Evolutionary conservation across 306 rosid species (phyloP).

Genomic region (Notholithocarpus densiflorus): DNA sequence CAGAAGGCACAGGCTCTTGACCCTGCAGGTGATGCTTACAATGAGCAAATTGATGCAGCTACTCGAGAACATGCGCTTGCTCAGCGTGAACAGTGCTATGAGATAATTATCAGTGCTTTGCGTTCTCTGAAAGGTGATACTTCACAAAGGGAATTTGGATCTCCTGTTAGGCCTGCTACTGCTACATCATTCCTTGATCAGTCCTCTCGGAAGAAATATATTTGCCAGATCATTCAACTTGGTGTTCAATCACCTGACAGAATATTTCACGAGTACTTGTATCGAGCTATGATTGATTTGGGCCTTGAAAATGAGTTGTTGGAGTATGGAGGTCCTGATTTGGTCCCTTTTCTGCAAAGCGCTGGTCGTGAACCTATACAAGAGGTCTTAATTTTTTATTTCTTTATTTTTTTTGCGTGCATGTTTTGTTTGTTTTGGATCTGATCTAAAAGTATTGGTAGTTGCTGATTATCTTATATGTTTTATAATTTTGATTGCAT

Average conservation of each 20-base stretch:
- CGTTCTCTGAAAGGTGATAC: slow-evolving; percentile 72
- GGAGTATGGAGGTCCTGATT: slow-evolving; percentile 95
- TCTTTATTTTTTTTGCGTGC: slow-evolving; percentile 20
- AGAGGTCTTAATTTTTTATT: slow-evolving; percentile 47
- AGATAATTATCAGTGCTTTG: slow-evolving; percentile 77
- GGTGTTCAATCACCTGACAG: slow-evolving; percentile 91
- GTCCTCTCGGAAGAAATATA: slow-evolving; percentile 70
- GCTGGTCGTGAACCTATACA: slow-evolving; percentile 74
- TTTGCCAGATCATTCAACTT: slow-evolving; percentile 90
- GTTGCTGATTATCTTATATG: neutral
- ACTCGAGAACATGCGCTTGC: slow-evolving; percentile 73
- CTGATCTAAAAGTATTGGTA: slow-evolving; percentile 16
- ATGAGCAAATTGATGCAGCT: slow-evolving; percentile 81
- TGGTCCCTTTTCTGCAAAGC: slow-evolving; percentile 81
- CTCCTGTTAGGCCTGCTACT: slow-evolving; percentile 65
- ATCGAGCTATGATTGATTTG: slow-evolving; percentile 87
- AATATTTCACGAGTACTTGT: slow-evolving; percentile 81
- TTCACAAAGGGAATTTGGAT: slow-evolving; percentile 70
- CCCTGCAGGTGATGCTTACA: slow-evolving; percentile 83
- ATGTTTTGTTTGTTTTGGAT: slow-evolving; percentile 9
- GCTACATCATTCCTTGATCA: slow-evolving; percentile 67
- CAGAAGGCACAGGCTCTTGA: slow-evolving; percentile 98
- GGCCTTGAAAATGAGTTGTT: slow-evolving; percentile 91
- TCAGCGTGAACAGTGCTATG: slow-evolving; percentile 85
- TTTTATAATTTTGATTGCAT: slow-evolving; percentile 5